Base-by-base conservation (phyloP, 2,329 filamentous ascomycete species). In the Biscogniauxia mediterranea region DNA sequence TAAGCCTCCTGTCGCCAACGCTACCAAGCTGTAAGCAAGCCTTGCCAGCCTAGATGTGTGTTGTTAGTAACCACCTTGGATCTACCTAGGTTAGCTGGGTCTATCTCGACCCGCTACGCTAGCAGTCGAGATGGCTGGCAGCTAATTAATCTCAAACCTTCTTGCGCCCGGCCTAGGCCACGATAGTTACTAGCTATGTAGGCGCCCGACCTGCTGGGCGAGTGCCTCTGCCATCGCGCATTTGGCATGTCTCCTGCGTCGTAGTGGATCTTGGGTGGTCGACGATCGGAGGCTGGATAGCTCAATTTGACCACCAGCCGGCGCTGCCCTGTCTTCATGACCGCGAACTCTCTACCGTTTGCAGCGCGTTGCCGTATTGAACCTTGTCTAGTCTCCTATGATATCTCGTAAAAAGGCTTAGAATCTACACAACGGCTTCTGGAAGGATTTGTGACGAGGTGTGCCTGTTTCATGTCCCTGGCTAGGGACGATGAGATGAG, bases 361-460 rank as follows among this genome's bases (percentile, higher is more conserved):
- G 19, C 19, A 19, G 51, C 51, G 51, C 19, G 19, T 7, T 52
- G 23, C 23, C 20, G 20, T 15, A 26, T 21, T 52, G 7, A 23
- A 52, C 51, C 51, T 21, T 52, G 51, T 52, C 19, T 52, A 19
- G 20, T 17, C 20, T 52, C 5, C 15, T 15, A 46, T 52, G 51
- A 21, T 21, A 52, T 52, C 20, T 21, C 19, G 19, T 21, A 52
- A 52, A 26, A 52, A 52, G 15, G 51, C n/a, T 52, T 26, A 52
- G 23, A 52, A 52, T 46, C 38, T 46, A 46, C 17, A 26, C 23
- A 52, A 52, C 23, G 19, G 51, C 51, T 52, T 52, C 51, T 52
- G 51, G 51, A 52, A 52, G 51, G 51, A 52, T 52, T 23, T 52
- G 51, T 52, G 51, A 52, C 51, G 51, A 21, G 51, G 23, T 52